These are phyloP conservation scores for Salix exigua DNA, from an alignment of 345 rosid species.

Conservation along the genomic window DNA sequence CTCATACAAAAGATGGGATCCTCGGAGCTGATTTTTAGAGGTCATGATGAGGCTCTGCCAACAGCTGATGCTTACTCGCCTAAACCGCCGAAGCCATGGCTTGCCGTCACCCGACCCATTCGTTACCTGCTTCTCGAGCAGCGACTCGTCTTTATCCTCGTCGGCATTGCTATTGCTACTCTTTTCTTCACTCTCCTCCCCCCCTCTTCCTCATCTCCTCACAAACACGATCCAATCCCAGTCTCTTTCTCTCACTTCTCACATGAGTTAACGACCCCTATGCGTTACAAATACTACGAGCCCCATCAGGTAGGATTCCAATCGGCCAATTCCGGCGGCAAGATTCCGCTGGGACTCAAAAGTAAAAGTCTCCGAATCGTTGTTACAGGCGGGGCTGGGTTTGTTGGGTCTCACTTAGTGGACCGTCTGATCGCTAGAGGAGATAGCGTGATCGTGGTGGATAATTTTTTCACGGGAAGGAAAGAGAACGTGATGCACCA, in stretches of 20 bases:
- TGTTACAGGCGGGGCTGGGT: slow-evolving; percentile 99
- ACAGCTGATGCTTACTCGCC: slow-evolving; percentile 55
- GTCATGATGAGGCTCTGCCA: slow-evolving; percentile 61
- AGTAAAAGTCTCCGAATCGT: slow-evolving; percentile 77
- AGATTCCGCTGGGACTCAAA: slow-evolving; percentile 82
- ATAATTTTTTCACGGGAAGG: slow-evolving; percentile 95
- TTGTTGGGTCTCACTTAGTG: slow-evolving; percentile 95
- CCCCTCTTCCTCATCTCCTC: slow-evolving; percentile 14
- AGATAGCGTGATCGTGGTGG: slow-evolving; percentile 93
- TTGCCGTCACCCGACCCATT: slow-evolving; percentile 51
- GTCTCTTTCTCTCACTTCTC: slow-evolving; percentile 30
- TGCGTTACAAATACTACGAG: slow-evolving; percentile 31
- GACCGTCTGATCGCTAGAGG: slow-evolving; percentile 90
- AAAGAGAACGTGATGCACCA: slow-evolving; percentile 99
- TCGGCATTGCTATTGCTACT: slow-evolving; percentile 86
- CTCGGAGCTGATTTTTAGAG: slow-evolving; percentile 70
- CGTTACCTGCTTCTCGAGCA: slow-evolving; percentile 85
- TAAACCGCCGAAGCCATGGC: slow-evolving; percentile 73
- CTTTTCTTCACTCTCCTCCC: slow-evolving; percentile 60
- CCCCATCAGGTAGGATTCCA: slow-evolving; percentile 28
- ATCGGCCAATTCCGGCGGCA: slow-evolving; percentile 47
- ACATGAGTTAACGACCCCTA: neutral
- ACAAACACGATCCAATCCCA: slow-evolving; percentile 25
- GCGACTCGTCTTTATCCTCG: slow-evolving; percentile 77
- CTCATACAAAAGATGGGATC: slow-evolving; percentile 40